Evolutionary conservation across 1,284 basidiomycete genomes (phyloP).

Genomic region (Puccinia triticina): DNA sequence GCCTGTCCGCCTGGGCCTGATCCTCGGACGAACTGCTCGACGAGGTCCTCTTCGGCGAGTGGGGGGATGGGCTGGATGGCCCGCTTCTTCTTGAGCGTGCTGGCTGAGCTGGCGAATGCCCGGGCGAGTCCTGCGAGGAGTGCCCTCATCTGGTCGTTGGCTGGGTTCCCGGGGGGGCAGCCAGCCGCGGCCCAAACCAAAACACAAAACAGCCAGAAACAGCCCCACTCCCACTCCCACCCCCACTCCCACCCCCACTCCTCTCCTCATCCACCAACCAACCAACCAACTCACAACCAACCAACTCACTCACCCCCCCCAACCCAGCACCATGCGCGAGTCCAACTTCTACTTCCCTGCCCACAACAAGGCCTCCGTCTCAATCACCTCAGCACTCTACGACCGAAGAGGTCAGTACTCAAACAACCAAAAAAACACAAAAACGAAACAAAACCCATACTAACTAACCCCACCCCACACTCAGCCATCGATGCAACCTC

Average conservation of each 20-base stretch:
- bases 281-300: not conserved
- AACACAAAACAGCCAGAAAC: too few species aligned
- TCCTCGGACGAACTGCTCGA: constrained; percentile 59
- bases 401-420: constrained; percentile 81
- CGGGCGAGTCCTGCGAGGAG: not conserved
- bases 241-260: too few species aligned
- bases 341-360: constrained; percentile 93
- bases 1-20: constrained; percentile 59
- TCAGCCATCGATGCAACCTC: constrained; percentile 92
- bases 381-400: constrained; percentile 90
- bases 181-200: too few species aligned
- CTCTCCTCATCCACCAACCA: too few species aligned
- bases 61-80: not conserved
- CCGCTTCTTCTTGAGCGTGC: constrained; percentile 17
- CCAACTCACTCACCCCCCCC: constrained; percentile 13
- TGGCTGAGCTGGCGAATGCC: constrained; percentile 7
- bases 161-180: too few species aligned
- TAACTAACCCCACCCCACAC: too few species aligned
- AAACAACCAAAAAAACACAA: too few species aligned
- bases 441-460: too few species aligned
- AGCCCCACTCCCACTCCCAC: too few species aligned
- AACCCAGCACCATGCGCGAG: constrained; percentile 65
- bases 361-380: constrained; percentile 92
- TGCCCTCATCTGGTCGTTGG: too few species aligned
- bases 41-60: constrained; percentile 57